These are phyloP conservation scores for Porcisia deanei DNA, from an alignment of 208 protist genomes.

Conservation along the genomic window DNA sequence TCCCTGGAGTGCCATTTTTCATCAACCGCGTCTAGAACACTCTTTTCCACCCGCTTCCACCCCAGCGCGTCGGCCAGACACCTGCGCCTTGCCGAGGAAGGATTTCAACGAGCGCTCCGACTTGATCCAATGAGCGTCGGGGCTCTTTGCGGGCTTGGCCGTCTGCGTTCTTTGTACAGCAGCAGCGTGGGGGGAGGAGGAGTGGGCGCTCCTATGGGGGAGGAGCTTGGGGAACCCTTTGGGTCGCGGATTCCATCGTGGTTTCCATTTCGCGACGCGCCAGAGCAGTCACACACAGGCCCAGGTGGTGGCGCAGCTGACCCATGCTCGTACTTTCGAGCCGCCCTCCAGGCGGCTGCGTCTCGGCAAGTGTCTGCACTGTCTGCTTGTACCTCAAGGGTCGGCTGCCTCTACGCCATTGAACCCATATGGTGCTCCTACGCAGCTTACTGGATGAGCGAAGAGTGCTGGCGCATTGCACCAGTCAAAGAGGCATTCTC, in stretches of 20 bases:
- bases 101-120: slow-evolving; percentile 45
- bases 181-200: neutral
- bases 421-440: slow-evolving; percentile 34
- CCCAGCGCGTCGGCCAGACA: slow-evolving; percentile 12
- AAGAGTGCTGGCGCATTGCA: slow-evolving; percentile 7
- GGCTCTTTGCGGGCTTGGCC: slow-evolving; percentile 58
- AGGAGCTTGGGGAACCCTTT: neutral
- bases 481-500: slow-evolving; percentile 22
- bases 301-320: neutral
- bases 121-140: slow-evolving; percentile 43
- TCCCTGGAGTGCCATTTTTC: neutral
- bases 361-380: neutral
- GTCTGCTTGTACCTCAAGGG: neutral
- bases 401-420: slow-evolving; percentile 17
- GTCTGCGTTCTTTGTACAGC: slow-evolving; percentile 36
- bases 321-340: neutral
- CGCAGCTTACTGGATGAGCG: slow-evolving; percentile 47
- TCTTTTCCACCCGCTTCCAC: neutral
- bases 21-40: neutral
- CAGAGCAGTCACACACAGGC: neutral
- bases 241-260: neutral
- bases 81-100: slow-evolving; percentile 34
- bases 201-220: neutral
- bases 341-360: neutral
- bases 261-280: neutral